These are phyloP conservation scores for Gaeumannomyces tritici DNA, from an alignment of 2,329 filamentous ascomycete genomes.

Conservation along the genomic window DNA sequence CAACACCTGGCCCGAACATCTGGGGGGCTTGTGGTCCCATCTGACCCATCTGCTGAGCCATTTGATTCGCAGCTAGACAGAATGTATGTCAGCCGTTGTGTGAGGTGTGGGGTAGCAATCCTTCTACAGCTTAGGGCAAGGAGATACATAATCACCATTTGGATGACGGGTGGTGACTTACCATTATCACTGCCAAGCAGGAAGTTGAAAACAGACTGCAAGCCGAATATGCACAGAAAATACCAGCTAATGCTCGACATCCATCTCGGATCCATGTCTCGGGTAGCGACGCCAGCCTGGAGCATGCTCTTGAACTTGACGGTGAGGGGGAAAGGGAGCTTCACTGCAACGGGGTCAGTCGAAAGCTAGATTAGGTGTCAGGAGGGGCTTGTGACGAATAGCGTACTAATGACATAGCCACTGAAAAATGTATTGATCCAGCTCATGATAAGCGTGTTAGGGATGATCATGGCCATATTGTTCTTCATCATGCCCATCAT, in stretches of 20 bases:
- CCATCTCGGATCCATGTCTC: conserved; percentile 95
- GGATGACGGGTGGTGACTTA: conserved; percentile 33
- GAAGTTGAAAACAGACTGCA: conserved; percentile 96
- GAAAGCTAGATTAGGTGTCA: not conserved
- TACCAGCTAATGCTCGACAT: conserved; percentile 99
- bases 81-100: not conserved
- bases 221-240: conserved; percentile 91
- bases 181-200: conserved; percentile 92
- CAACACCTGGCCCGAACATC: conserved; percentile 85
- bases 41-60: conserved; percentile 81
- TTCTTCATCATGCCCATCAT: conserved; percentile 99
- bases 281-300: conserved; percentile 90
- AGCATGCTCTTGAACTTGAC: conserved; percentile 99
- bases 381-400: not conserved
- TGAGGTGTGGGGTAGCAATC: not conserved
- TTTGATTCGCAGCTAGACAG: conserved; percentile 70
- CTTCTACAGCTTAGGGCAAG: not conserved
- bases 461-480: conserved; percentile 99
- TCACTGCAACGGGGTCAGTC: conserved; percentile 49
- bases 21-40: conserved; percentile 61
- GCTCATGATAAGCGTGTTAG: conserved; percentile 97
- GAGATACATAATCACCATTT: not conserved
- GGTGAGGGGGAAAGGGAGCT: conserved; percentile 92
- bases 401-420: conserved; percentile 88
- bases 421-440: conserved; percentile 99